Evolutionary conservation across 1,284 basidiomycete species (phyloP), one percentile per base, ranked within the genome.

Genomic region (Cutaneotrichosporon mucoides): DNA sequence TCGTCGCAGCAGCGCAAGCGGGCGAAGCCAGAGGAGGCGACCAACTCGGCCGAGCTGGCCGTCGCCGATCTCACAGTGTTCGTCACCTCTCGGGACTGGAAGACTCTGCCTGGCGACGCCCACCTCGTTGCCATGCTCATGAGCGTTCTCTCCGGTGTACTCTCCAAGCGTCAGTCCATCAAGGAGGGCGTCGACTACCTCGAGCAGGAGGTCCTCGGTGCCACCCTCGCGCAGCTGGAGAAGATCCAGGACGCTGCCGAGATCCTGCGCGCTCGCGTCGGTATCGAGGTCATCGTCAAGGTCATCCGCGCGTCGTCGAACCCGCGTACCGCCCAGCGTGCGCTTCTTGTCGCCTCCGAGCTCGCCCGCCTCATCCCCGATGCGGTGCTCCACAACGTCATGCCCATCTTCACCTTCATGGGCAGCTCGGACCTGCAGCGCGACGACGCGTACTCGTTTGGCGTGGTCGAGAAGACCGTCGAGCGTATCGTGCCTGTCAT

Each of bases 351-450:
- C 35, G 88, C 97, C 75, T 87, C 92, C 3, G 88, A 84, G 63
- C 80, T 99, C 53, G 90, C 92, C 1, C 84, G 86, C 37, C 81
- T 98, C 47, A 87, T 88, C 0, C 93, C 94, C 0, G 92, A 95
- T 60, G 88, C 90, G 7, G 91, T 96, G 12, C 82, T 98, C 36
- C 92, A 92, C 74, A 93, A 96, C 69, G 85, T 97, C 61, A 98
- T 99, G 92, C 94, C 96, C 6, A 88, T 99, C 59, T 98, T 99
- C 80, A 98, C 95, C 0, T 99, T 98, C 80, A 97, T 99, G 88
- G 95, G 96, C 35, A 90, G 92, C 7, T 92, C 92, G 61, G 88
- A 98, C 24, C 88, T 99, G 79, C 93, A 97, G 75, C 84, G 94
- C 48, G 96, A 99, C 71, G 96, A 99, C 73, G 85, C 89, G 0